Base-by-base conservation (phyloP, 192 early-diverging fungal genomes). In the Oehlia diaphana region DNA sequence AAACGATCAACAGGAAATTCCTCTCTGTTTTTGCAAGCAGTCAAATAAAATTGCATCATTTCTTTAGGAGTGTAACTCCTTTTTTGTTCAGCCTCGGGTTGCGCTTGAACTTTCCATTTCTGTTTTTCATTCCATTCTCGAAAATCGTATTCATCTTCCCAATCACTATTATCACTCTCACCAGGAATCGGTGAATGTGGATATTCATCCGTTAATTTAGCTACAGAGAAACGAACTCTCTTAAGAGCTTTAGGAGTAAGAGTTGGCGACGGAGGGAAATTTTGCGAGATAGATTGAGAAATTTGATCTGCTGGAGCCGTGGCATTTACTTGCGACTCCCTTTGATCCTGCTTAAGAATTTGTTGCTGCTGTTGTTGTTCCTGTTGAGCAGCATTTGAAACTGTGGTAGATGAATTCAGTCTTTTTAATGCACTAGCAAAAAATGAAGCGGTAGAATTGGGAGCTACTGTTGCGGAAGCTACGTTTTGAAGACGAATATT, bases 221-320 rank as follows among this genome's bases (percentile, higher is more conserved):
- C 80, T 4, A 88, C 88, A 2, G 89, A 86, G 79, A 90, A 90
- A 23, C 88, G 82, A 3, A 90, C 89, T 63, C 87, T 78, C 74
- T 90, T 90, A 44, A 90, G 62, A 9, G 77, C 74, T 31, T 84
- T 84, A 37, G 28, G 28, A 21, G 67, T 69, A 42, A 69, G 67
- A 69, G 14, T 68, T 28, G 72, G 8, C 33, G 49, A 58, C 7
- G 49, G 10, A 31, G 53, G 31, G 10, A 28, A 9, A 19, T 74
- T 21, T 61, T 74, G 72, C 44, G 14, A 42, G 21, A 58, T 28
- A 26, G 33, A 69, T 69, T 69, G 67, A 37, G 67, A 69, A 69
- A 69, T 37, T 19, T 69, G 67, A 69, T 69, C 67, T 37, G 35
- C 19, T 19, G 67, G 33, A 9, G 67, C 5, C 19, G 19, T 69